Evolutionary conservation across 768 basidiomycete genomes (phyloP).

Genomic region (Tricholoma hemisulphureum): DNA sequence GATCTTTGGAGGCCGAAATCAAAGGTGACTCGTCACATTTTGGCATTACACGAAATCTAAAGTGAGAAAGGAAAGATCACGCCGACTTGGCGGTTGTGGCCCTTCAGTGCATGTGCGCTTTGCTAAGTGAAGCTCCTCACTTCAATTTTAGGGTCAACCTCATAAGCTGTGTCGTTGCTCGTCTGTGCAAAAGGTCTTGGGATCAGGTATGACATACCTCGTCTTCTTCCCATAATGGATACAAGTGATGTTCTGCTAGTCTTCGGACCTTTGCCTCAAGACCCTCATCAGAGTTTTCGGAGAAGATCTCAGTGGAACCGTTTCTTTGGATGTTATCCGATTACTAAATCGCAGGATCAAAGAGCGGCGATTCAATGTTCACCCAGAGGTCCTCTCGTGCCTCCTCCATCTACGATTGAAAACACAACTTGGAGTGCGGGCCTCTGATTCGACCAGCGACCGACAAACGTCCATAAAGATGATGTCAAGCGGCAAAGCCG

Average conservation of each 20-base stretch:
- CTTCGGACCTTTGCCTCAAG: slow-evolving; percentile 81
- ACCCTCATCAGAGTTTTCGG: slow-evolving; percentile 81
- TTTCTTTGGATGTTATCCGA: slow-evolving; percentile 87
- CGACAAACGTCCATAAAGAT: slow-evolving; percentile 39
- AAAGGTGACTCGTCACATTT: slow-evolving; percentile 56
- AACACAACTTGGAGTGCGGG: slow-evolving; percentile 78
- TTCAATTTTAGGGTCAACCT: slow-evolving; percentile 97
- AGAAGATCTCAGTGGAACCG: slow-evolving; percentile 72
- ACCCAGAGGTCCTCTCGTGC: slow-evolving; percentile 84
- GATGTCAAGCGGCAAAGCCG: slow-evolving; percentile 43
- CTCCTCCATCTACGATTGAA: slow-evolving; percentile 84
- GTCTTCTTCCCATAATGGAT: slow-evolving; percentile 10
- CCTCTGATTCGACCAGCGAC: slow-evolving; percentile 68
- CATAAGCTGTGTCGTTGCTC: slow-evolving; percentile 81
- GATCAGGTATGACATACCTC: slow-evolving; percentile 60
- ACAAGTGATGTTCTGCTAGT: slow-evolving; percentile 41
- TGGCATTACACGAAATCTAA: neutral
- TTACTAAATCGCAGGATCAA: slow-evolving; percentile 95
- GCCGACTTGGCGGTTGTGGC: slow-evolving; percentile 65
- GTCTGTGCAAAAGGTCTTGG: slow-evolving; percentile 85
- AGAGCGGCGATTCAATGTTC: slow-evolving; percentile 85
- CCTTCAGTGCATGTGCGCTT: slow-evolving; percentile 84
- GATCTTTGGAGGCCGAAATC: slow-evolving; percentile 78
- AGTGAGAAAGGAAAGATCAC: slow-evolving; percentile 45
- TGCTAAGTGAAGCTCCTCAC: slow-evolving; percentile 81